Base-by-base conservation (phyloP, 352 stramenopile species). In the Phytophthora rubi region DNA sequence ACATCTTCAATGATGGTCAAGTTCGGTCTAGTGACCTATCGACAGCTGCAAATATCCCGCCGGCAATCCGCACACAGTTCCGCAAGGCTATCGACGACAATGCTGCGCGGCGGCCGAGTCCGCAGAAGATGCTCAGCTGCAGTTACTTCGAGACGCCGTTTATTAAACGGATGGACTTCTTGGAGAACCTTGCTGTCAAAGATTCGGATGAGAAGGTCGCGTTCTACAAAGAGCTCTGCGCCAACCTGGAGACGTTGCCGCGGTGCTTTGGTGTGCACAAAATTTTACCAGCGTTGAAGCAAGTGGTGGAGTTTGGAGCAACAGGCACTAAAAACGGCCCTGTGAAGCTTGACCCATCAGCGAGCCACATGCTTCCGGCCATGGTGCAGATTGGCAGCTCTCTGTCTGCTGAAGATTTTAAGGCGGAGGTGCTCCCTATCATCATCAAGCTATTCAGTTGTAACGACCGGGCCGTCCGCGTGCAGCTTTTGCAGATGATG, bases 111-210 rank as follows among this genome's bases (percentile, higher is more conserved):
- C 80, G 97, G 28, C 91, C 94, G 8, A 88, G 81, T 51, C 83
- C 97, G 0, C 81, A 93, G 65, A 97, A 97, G 42, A 71, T 98
- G 7, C 75, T 98, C 3, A 86, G 86, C 60, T 96, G 86, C 62
- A 94, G 86, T 35, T 91, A 96, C 28, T 98, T 98, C 75, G 88
- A 97, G 60, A 97, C 93, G 58, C 79, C 91, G 13, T 98, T 98
- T 65, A 93, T 98, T 68, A 95, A 93, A 63, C 83, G 93, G n/a
- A 95, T 98, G 85, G 79, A 92, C 53, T 97, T 98, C 74, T 64
- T 99, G 21, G 91, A 98, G 70, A 97, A 98, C 73, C 80, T 98
- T 30, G 81, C 89, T 6, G 81, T 98, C 42, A 98, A 99, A 76
- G 94, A 91, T 0, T 83, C 94, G 0, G 94, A 98, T 53, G 92